Conservation (phyloP, 2,329 filamentous ascomycete species). For the Botrytis galanthina region DNA sequence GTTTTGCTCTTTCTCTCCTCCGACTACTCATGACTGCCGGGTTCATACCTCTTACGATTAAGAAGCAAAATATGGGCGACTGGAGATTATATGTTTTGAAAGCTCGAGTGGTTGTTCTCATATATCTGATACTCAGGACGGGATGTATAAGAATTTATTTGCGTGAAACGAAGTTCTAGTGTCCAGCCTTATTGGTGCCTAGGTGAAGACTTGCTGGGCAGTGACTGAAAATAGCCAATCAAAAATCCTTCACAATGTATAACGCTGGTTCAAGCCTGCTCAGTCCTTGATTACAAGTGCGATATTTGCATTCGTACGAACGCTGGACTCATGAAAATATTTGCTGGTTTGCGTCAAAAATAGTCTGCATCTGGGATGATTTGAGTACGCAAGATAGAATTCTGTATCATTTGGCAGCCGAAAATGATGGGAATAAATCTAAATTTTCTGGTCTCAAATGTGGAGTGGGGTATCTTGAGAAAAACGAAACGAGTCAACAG, state of each 20-base stretch:
- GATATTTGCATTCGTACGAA: neutral
- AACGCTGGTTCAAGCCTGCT: neutral
- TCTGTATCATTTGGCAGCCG: neutral
- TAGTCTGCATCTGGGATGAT: neutral
- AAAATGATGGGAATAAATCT: neutral
- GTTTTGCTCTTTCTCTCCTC: neutral
- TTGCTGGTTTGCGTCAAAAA: neutral
- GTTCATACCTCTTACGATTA: neutral
- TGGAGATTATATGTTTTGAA: neutral
- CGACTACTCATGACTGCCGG: neutral
- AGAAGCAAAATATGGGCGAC: neutral
- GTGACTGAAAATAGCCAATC: neutral
- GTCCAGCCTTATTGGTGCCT: neutral
- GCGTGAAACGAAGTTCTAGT: neutral
- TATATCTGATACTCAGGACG: neutral
- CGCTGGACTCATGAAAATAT: neutral
- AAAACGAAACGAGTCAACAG: neutral
- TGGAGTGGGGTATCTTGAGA: slow-evolving; percentile 5
- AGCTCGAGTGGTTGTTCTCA: neutral
- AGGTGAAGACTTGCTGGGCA: neutral
- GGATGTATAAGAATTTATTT: neutral
- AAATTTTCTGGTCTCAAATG: neutral
- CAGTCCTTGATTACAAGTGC: fast-evolving
- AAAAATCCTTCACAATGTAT: neutral
- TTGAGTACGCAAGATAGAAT: neutral